These are phyloP conservation scores for Coemansia sp. DNA, from an alignment of 371 early-diverging fungal species.

Conservation along the genomic window DNA sequence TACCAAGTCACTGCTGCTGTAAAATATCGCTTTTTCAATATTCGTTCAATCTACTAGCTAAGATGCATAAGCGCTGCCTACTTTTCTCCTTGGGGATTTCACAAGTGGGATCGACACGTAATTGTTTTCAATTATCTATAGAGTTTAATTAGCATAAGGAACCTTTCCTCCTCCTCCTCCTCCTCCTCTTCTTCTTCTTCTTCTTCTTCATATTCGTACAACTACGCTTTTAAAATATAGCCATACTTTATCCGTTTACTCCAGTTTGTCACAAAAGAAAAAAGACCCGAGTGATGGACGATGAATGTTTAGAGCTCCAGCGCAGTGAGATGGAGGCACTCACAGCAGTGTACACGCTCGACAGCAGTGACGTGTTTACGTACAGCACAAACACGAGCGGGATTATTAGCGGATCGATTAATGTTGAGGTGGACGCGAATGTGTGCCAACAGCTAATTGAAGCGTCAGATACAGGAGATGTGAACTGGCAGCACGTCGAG, in stretches of 20 bases:
- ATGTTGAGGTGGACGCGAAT: neutral
- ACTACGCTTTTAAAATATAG: too few species aligned
- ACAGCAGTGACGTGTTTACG: neutral
- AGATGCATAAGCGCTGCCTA: too few species aligned
- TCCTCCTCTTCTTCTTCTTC: too few species aligned
- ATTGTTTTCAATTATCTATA: too few species aligned
- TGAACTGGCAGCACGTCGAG: neutral
- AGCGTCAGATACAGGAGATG: neutral
- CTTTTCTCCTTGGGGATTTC: too few species aligned
- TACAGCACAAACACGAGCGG: neutral
- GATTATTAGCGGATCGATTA: neutral
- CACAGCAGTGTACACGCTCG: neutral
- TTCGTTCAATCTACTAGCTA: too few species aligned
- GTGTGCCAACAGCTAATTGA: neutral
- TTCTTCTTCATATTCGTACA: too few species aligned
- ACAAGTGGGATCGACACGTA: too few species aligned
- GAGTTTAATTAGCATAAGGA: too few species aligned
- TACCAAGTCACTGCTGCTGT: too few species aligned
- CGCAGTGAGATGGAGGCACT: conserved; percentile 26
- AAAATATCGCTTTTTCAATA: too few species aligned
- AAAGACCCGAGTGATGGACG: neutral
- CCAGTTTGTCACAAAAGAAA: neutral
- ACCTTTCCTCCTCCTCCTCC: too few species aligned
- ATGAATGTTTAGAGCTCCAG: conserved; percentile 21
- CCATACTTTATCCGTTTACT: neutral